Evolutionary conservation across 495 filamentous ascomycete genomes (phyloP), one percentile per base, ranked within the genome.

Genomic region (Aspergillus funiculosus): DNA sequence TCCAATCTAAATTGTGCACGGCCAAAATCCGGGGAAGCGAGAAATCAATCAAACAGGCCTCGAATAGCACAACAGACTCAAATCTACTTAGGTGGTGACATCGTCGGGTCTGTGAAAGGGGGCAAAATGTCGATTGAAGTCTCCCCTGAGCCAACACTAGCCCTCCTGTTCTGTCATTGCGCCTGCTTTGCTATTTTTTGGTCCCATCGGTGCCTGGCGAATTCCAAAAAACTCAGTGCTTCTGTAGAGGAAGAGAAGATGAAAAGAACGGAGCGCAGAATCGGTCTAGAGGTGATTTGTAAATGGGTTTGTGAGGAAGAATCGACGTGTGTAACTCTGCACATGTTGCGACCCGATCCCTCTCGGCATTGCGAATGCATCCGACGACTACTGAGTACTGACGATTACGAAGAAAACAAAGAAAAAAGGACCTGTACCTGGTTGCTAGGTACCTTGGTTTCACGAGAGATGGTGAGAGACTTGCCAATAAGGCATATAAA

Each of bases 401-500:
- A n/a, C n/a, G n/a, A n/a, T n/a, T n/a, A n/a, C n/a, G n/a, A n/a
- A n/a, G n/a, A n/a, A n/a, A n/a, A n/a, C n/a, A n/a, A n/a, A n/a
- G n/a, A n/a, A n/a, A n/a, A n/a, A n/a, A n/a, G n/a, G n/a, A n/a
- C n/a, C n/a, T n/a, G n/a, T n/a, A n/a, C n/a, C n/a, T n/a, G n/a
- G n/a, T n/a, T n/a, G n/a, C n/a, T n/a, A n/a, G n/a, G n/a, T n/a
- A n/a, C n/a, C n/a, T 15, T 35, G 15, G 35, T 38, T n/a, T 21
- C 35, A 38, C 35, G 2, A 22, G 15, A 21, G 22, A 38, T 10
- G 17, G 17, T n/a, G 35, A 22, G 22, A 3, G 15, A 20, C 5
- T 17, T 21, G 19, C 35, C 5, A 22, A 21, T 21, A 22, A 38
- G 35, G 38, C 21, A 41, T 41, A 28, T 28, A 38, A 38, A 38